Evolutionary conservation across 1,139 yeast species (phyloP).

Genomic region (Debaryomycetaceae sp.): DNA sequence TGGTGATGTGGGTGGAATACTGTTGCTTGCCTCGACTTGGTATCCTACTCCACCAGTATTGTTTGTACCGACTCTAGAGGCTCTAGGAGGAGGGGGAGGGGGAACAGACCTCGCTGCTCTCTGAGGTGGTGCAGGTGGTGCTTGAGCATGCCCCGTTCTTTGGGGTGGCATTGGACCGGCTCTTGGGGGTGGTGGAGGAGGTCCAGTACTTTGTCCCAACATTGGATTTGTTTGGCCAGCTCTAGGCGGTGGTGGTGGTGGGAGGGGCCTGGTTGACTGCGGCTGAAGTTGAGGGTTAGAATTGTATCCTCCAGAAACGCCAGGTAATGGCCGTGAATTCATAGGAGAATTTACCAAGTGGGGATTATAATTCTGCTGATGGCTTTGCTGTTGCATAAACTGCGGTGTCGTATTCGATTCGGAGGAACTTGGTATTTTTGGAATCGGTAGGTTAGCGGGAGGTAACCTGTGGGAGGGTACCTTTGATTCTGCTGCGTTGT

Average conservation of each 20-base stretch:
- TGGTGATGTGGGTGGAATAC: constrained; percentile 6
- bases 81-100: constrained; percentile 19
- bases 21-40: neutral
- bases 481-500: constrained; percentile 5
- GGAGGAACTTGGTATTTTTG: constrained; percentile 24
- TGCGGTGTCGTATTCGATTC: neutral
- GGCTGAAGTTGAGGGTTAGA: constrained; percentile 1
- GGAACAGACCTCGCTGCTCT: constrained; percentile 17
- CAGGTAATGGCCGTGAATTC: neutral
- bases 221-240: constrained; percentile 11
- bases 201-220: constrained; percentile 12
- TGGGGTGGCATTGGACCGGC: constrained; percentile 24
- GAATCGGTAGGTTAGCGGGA: constrained; percentile 22
- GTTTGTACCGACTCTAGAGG: constrained; percentile 1
- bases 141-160: constrained; percentile 11
- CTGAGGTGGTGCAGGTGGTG: constrained; percentile 15
- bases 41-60: neutral
- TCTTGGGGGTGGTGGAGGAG: constrained; percentile 34
- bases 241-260: constrained; percentile 23
- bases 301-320: neutral
- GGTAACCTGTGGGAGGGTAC: constrained; percentile 25
- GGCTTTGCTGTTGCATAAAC: neutral
- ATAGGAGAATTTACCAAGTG: neutral
- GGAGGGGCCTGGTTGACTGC: constrained; percentile 1
- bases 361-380: neutral